phyloP scores from a whole-genome alignment of 495 filamentous ascomycete species.

The Trichoderma orchidacearum region DNA sequence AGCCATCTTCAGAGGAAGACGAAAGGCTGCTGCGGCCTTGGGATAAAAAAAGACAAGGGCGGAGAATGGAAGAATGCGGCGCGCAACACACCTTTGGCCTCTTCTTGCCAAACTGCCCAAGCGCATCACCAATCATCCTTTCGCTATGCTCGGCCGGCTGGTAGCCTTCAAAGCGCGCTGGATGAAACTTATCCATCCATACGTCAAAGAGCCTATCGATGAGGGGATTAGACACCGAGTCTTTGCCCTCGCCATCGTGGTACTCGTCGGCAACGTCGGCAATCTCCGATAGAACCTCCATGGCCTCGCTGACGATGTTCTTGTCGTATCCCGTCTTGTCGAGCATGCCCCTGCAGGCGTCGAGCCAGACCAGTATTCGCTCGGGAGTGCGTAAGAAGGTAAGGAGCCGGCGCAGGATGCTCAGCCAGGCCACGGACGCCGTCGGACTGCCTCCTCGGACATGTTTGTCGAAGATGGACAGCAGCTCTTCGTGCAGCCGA shows the following conservation, averaged over 20 bases:
- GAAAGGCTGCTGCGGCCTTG: background rate
- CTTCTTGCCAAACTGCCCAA: constrained; percentile 49
- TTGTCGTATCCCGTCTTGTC: constrained; percentile 40
- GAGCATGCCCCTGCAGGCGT: constrained; percentile 45
- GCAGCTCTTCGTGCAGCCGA: constrained; percentile 52
- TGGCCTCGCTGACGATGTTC: constrained; percentile 41
- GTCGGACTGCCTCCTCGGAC: constrained; percentile 37
- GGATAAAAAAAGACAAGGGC: background rate
- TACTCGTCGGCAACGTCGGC: constrained; percentile 45
- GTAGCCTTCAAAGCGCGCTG: constrained; percentile 23
- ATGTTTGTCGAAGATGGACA: constrained; percentile 41
- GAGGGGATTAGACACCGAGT: constrained; percentile 25
- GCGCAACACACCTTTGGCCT: constrained; percentile 52
- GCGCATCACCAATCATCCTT: constrained; percentile 34
- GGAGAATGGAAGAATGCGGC: too few species aligned
- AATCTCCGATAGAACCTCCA: constrained; percentile 41
- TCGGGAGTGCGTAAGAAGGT: constrained; percentile 41
- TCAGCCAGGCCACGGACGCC: constrained; percentile 47
- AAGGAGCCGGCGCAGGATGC: constrained; percentile 41
- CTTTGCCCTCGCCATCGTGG: constrained; percentile 17
- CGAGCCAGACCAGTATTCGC: constrained; percentile 52
- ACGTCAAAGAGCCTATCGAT: constrained; percentile 39
- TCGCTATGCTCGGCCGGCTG: constrained; percentile 37
- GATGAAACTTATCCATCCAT: constrained; percentile 43
- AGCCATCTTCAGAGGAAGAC: too few species aligned